Evolutionary conservation across 495 filamentous ascomycete species (phyloP), one percentile per base, ranked within the genome.

Genomic region (Penicillium paradoxum): DNA sequence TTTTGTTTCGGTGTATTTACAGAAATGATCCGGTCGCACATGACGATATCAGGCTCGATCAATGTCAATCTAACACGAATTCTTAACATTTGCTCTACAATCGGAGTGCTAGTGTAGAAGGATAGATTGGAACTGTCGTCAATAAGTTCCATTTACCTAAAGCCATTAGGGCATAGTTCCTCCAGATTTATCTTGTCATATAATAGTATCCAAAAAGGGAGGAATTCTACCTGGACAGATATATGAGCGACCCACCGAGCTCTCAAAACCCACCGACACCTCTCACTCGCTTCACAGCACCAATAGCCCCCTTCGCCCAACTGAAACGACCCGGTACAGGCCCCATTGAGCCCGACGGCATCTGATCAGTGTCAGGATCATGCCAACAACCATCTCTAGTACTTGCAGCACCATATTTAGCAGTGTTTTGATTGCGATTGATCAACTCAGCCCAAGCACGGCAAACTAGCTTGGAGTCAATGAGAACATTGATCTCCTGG

Each of bases 401-500:
- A 15, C 67, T 69, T 13, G 84, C 78, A 25, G 61, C 67, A 2
- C 88, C 87, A 63, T 83, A 90, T 13, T 72, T 53, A 5, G 68
- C 69, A 6, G 86, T 90, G 55, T 90, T 90, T 70, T 90, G 86
- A 59, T 88, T 89, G 30, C 81, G 72, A 45, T 77, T 58, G 14
- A 90, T 67, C 0, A 72, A 81, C 18, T 82, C 80, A 15, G 77
- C 71, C 87, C 87, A 90, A 32, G 69, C 66, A 49, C 62, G 55
- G 54, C 87, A 91, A 6, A 90, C 59, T 2, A 70, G 48, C 0
- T 64, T 60, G 3, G 78, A 83, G 50, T 91, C 87, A 13, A 89
- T 61, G 74, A 91, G 77, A 11, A 90, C 57, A 58, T 91, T 91
- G 49, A 86, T 76, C 62, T 91, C 88, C 65, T 89, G 85, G 32